A percentile compares a stretch with the other conserved stretches of the same genome.
Conservation (phyloP, 2,329 filamentous ascomycete species). For the Neopestalotiopsis clavispora region DNA sequence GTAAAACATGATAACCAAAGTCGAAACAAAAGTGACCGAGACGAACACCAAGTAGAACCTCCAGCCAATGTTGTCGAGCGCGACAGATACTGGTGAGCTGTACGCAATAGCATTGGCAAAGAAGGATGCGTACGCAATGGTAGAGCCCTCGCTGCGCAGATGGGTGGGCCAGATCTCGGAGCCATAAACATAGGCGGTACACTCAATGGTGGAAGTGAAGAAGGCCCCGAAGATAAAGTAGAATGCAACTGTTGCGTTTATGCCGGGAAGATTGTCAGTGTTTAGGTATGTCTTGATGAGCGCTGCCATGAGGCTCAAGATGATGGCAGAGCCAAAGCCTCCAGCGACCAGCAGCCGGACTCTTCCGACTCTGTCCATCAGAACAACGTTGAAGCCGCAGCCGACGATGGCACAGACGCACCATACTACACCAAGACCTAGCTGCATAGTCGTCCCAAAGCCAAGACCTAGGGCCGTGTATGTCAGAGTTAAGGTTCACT, state of each 20-base stretch:
- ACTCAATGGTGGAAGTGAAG: slow-evolving; percentile 33
- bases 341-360: slow-evolving; percentile 29
- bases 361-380: slow-evolving; percentile 35
- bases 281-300: slow-evolving; percentile 30
- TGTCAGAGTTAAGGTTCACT: background rate
- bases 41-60: slow-evolving; percentile 56
- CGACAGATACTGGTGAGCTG: slow-evolving; percentile 39
- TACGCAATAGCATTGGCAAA: slow-evolving; percentile 31
- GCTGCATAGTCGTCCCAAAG: slow-evolving; percentile 31
- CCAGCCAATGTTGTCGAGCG: slow-evolving; percentile 55
- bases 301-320: slow-evolving; percentile 28
- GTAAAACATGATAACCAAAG: slow-evolving; percentile 48
- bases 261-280: slow-evolving; percentile 25
- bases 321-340: slow-evolving; percentile 26
- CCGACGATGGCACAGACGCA: slow-evolving; percentile 31
- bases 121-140: slow-evolving; percentile 28
- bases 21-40: slow-evolving; percentile 46
- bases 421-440: slow-evolving; percentile 35
- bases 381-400: slow-evolving; percentile 30
- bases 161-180: slow-evolving; percentile 41
- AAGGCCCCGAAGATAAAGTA: slow-evolving; percentile 30
- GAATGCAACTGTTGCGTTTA: slow-evolving; percentile 29
- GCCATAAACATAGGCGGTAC: slow-evolving; percentile 35
- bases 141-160: slow-evolving; percentile 30
- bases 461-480: slow-evolving; percentile 25